phyloP scores from a whole-genome alignment of 2,329 filamentous ascomycete genomes.

The Elsinoe australis region DNA sequence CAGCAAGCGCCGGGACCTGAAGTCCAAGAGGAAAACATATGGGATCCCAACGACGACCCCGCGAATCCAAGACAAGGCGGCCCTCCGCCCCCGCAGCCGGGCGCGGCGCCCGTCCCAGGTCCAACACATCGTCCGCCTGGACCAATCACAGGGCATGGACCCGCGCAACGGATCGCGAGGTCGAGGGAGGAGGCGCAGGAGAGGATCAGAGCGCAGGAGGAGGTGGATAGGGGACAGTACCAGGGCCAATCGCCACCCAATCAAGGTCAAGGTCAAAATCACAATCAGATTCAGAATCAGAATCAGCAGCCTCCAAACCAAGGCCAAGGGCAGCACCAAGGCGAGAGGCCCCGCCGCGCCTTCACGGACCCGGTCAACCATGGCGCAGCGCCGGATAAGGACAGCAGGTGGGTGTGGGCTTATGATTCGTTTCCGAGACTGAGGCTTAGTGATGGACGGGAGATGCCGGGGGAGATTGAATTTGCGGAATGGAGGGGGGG shows the following conservation, averaged over 20 bases:
- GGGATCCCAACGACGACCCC: conserved; percentile 1
- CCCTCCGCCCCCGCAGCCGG: conserved; percentile 7
- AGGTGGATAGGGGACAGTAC: not conserved
- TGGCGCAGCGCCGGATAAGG: conserved; percentile 28
- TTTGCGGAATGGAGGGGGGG: conserved; percentile 33
- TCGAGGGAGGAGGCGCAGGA: not conserved
- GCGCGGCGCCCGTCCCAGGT: conserved; percentile 3
- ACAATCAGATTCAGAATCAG: too few species aligned
- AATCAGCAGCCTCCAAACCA: not conserved
- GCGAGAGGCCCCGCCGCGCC: conserved; percentile 7
- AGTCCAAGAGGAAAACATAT: conserved; percentile 7
- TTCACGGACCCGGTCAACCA: conserved; percentile 25
- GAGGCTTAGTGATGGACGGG: conserved; percentile 36
- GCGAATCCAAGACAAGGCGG: not conserved
- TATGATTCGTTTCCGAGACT: conserved; percentile 40
- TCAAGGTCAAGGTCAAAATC: too few species aligned
- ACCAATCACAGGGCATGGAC: conserved; percentile 6
- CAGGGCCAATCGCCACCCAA: not conserved
- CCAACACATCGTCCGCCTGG: not conserved
- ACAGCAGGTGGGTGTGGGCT: conserved; percentile 35
- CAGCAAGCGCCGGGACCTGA: conserved; percentile 2
- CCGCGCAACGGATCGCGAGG: not conserved
- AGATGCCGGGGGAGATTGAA: conserved; percentile 40
- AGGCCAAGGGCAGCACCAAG: not conserved
- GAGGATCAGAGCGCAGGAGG: not conserved